Evolutionary conservation across 108 stramenopile genomes (phyloP).

Genomic region (Discostella stelligeroides): DNA sequence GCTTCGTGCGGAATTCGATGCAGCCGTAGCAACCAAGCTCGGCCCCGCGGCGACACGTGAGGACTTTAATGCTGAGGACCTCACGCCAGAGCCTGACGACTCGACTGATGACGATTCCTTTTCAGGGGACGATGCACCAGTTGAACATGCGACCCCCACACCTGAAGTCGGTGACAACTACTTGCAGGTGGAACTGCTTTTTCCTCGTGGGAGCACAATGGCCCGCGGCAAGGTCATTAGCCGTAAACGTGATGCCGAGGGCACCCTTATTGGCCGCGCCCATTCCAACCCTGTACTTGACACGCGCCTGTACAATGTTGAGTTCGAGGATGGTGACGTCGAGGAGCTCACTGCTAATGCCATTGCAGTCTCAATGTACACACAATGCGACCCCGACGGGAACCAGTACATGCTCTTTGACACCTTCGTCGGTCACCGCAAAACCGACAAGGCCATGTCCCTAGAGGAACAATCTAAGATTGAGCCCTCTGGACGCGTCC

Average conservation of each 20-base stretch:
- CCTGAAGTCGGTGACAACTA: conserved; percentile 22
- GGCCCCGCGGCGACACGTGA: not conserved
- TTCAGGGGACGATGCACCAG: not conserved
- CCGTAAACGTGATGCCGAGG: conserved; percentile 42
- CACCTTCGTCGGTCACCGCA: not conserved
- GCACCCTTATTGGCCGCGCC: conserved; percentile 30
- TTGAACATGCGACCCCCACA: not conserved
- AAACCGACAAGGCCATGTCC: not conserved
- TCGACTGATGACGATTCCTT: not conserved
- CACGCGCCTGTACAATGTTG: conserved; percentile 25
- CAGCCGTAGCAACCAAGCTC: not conserved
- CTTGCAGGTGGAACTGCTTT: conserved; percentile 26
- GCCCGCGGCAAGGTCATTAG: conserved; percentile 26
- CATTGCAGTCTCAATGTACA: conserved; percentile 8
- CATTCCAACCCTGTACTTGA: conserved; percentile 24
- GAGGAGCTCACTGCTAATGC: conserved; percentile 22
- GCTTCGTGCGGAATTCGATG: not conserved
- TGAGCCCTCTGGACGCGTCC: too few relatives aligned
- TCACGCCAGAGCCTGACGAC: not conserved
- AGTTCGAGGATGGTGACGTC: conserved; percentile 31
- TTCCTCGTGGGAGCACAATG: conserved; percentile 25
- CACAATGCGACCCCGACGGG: too few relatives aligned
- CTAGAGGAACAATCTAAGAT: not conserved
- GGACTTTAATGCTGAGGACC: conserved; percentile 5
- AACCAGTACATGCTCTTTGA: too few relatives aligned